phyloP scores from a whole-genome alignment of 495 filamentous ascomycete species.

The Mytilinidion resinicola region DNA sequence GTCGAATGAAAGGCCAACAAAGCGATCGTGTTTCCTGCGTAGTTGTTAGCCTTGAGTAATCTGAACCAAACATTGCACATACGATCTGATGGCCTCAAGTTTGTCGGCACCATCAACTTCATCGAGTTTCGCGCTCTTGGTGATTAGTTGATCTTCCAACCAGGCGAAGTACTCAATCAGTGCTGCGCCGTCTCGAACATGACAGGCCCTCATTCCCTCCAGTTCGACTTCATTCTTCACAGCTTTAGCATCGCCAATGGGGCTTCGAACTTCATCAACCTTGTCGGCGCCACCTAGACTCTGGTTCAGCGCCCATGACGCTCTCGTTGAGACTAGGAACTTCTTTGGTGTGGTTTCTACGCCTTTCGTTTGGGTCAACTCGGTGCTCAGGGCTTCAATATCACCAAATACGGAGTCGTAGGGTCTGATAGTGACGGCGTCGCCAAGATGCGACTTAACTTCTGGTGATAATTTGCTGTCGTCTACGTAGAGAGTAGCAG shows the following conservation, averaged over 20 bases:
- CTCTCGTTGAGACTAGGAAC: conserved; percentile 80
- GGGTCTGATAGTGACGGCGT: conserved; percentile 70
- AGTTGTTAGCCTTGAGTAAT: too few relatives aligned
- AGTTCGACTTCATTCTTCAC: conserved; percentile 91
- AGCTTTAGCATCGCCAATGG: conserved; percentile 91
- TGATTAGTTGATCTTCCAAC: conserved; percentile 81
- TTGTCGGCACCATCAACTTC: conserved; percentile 90
- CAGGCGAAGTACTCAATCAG: conserved; percentile 92
- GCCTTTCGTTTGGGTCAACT: conserved; percentile 26
- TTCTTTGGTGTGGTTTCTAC: conserved; percentile 47
- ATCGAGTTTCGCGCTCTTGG: conserved; percentile 67
- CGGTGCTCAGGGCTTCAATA: conserved; percentile 52
- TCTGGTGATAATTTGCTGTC: conserved; percentile 66
- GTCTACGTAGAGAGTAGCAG: conserved; percentile 81
- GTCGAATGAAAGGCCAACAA: conserved; percentile 87
- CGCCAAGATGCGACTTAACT: conserved; percentile 61
- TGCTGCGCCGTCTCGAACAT: conserved; percentile 90
- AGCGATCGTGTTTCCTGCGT: conserved; percentile 60
- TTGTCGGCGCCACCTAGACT: conserved; percentile 81
- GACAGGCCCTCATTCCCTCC: conserved; percentile 88
- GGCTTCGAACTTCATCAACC: conserved; percentile 82
- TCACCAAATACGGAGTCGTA: conserved; percentile 82
- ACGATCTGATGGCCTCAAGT: conserved; percentile 70
- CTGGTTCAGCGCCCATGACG: conserved; percentile 88
- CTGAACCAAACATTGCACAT: background rate